Percentiles rank a stretch among this genome's conserved stretches.
phyloP scores from a whole-genome alignment of 2,329 filamentous ascomycete species.

The Aspergillus novoparasiticus region DNA sequence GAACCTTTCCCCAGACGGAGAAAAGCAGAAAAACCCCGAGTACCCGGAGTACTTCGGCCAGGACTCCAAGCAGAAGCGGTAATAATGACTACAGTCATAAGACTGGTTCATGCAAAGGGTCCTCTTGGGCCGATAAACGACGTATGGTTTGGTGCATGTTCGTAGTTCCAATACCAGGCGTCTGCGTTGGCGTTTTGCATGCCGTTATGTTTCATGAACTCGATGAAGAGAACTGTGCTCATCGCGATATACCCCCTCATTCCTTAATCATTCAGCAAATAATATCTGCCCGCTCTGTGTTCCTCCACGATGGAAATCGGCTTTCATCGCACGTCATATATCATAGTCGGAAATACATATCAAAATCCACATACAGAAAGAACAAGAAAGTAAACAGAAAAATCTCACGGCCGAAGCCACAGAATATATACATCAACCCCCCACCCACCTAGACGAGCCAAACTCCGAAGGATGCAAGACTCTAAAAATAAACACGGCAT shows the following conservation, averaged over 20 bases:
- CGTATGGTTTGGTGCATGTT: background rate
- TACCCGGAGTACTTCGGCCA: constrained; percentile 7
- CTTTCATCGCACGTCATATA: background rate
- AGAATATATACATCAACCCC: background rate
- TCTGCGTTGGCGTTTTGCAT: background rate
- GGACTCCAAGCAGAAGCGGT: background rate
- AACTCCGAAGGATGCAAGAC: background rate
- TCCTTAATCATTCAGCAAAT: background rate
- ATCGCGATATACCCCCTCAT: constrained; percentile 1
- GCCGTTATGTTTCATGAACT: constrained; percentile 2
- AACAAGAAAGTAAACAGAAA: no score
- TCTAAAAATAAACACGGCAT: constrained; percentile 14
- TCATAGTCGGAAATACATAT: background rate
- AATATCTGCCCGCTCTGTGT: background rate
- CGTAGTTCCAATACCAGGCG: background rate
- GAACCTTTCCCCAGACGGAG: constrained; percentile 9
- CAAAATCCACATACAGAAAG: background rate
- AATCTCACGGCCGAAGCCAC: background rate
- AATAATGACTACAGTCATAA: background rate
- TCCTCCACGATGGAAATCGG: background rate
- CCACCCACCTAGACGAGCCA: background rate
- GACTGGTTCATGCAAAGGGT: background rate
- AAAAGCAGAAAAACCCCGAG: constrained; percentile 7
- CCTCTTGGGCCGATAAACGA: background rate
- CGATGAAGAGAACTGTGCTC: background rate